Percentiles rank a stretch among this genome's conserved stretches.
These are phyloP conservation scores for Botrytis paeoniae DNA, from an alignment of 2,329 filamentous ascomycete genomes.

Conservation along the genomic window DNA sequence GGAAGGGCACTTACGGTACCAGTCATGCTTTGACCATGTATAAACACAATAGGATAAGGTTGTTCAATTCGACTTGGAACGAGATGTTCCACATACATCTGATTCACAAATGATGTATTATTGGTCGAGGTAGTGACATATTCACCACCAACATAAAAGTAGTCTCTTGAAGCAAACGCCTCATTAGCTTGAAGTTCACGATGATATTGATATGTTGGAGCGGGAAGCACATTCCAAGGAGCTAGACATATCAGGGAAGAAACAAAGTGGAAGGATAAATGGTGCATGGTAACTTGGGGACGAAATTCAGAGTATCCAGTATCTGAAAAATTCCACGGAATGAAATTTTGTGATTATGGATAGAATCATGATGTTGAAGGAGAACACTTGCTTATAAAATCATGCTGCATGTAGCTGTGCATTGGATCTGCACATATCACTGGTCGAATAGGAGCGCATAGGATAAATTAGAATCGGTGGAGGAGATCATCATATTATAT, in stretches of 20 bases:
- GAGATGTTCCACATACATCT: constrained; percentile 55
- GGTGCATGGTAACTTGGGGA: not conserved
- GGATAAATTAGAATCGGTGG: not conserved
- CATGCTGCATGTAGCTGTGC: not conserved
- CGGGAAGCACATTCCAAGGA: not conserved
- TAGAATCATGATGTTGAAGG: not conserved
- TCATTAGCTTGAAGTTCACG: not conserved
- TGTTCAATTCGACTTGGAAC: constrained; percentile 33
- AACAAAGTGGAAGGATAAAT: not conserved
- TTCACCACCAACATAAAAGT: constrained; percentile 33
- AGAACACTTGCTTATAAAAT: not conserved
- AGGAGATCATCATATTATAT: not conserved
- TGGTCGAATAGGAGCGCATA: not conserved
- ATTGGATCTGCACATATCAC: not conserved
- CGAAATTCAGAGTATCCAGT: not conserved
- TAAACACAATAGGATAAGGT: constrained; percentile 31
- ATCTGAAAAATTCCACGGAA: not conserved
- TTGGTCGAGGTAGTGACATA: constrained; percentile 25
- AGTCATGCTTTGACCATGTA: constrained; percentile 31
- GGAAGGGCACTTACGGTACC: constrained; percentile 30
- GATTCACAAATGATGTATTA: constrained; percentile 33
- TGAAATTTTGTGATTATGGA: no score
- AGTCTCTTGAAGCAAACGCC: constrained; percentile 17
- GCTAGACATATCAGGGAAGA: not conserved
- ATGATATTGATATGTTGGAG: not conserved